Evolutionary conservation across 2,329 filamentous ascomycete genomes (phyloP), one percentile per base, ranked within the genome.

Genomic region (Talaromyces islandicus): DNA sequence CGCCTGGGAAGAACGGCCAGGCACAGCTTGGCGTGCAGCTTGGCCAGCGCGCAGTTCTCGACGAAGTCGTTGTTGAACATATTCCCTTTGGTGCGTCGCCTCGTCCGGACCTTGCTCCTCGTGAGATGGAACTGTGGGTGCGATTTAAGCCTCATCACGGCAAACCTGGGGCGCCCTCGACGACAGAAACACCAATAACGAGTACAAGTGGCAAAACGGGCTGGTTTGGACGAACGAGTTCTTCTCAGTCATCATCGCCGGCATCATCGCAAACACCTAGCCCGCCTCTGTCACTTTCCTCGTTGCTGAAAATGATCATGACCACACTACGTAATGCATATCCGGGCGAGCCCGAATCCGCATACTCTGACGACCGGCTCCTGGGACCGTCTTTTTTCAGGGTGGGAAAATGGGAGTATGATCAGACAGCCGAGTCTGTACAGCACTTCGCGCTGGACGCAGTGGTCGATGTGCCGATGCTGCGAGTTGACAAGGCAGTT

Each of bases 41-140:
- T 0, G 68, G 70, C 1, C 70, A 71, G n/a, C 63, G 75, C 6
- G 80, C 92, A 59, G 80, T 87, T 30, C 88, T 89, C 0, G 83
- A 87, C 65, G 82, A 91, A 65, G 70, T 93, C 1, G 85, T 90
- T 1, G 72, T 93, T 50, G 90, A 93, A 69, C 88, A 92, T 71
- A 86, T 91, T 59, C 77, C 85, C 1, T 80, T 81, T 7, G 78
- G 79, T 1, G 85, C 85, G 2, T 88, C 86, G 0, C 78, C 86
- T 7, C 81, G 88, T 53, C 83, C 87, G 0, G 80, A 77, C 14
- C 66, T 70, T n/a, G 85, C 86, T 32, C 90, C 90, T 0, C 81
- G 77, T 56, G 79, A 88, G 2, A 83, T 93, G 60, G 89, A 93
- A 69, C 71, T 93, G 9, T 90, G 88, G 81, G 86, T 82, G 5